These are phyloP conservation scores for Blastocystis hominis DNA, from an alignment of 352 stramenopile species.

Conservation along the genomic window DNA sequence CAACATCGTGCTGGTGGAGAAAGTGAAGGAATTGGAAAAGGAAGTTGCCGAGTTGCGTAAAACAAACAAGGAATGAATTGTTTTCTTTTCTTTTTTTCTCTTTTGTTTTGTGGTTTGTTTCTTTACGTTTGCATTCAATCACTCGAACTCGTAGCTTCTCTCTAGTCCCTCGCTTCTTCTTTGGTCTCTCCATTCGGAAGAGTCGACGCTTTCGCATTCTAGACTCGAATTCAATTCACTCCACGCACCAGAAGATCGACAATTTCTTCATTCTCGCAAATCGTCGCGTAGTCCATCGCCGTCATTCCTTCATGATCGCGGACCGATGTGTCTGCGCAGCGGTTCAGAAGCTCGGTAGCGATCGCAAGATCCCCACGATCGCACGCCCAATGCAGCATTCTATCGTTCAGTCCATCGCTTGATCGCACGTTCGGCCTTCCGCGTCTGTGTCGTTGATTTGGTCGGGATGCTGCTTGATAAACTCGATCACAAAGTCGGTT, in stretches of 20 bases:
- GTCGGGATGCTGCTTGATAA: not conserved
- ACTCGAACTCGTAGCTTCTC: too few relatives aligned
- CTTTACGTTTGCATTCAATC: too few relatives aligned
- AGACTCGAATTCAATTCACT: not conserved
- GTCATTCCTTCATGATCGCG: conserved; percentile 51
- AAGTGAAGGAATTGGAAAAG: not conserved
- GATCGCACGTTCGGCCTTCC: not conserved
- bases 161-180: too few relatives aligned
- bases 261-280: conserved; percentile 44
- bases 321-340: conserved; percentile 13
- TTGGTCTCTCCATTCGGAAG: too few relatives aligned
- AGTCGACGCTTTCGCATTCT: too few relatives aligned
- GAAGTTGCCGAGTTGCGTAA: not conserved
- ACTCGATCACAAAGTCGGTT: not conserved
- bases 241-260: conserved; percentile 19
- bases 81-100: not conserved
- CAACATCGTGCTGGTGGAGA: not conserved
- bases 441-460: not conserved
- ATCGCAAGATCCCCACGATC: conserved; percentile 37
- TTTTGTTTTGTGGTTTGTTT: not conserved
- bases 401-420: not conserved
- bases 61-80: not conserved
- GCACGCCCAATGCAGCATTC: conserved; percentile 58
- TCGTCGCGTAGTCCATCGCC: conserved; percentile 52
- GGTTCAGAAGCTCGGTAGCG: conserved; percentile 21